A percentile compares a stretch with the other conserved stretches of the same genome.
Evolutionary conservation across 495 filamentous ascomycete genomes (phyloP).

Genomic region (Podospora fimiseda): DNA sequence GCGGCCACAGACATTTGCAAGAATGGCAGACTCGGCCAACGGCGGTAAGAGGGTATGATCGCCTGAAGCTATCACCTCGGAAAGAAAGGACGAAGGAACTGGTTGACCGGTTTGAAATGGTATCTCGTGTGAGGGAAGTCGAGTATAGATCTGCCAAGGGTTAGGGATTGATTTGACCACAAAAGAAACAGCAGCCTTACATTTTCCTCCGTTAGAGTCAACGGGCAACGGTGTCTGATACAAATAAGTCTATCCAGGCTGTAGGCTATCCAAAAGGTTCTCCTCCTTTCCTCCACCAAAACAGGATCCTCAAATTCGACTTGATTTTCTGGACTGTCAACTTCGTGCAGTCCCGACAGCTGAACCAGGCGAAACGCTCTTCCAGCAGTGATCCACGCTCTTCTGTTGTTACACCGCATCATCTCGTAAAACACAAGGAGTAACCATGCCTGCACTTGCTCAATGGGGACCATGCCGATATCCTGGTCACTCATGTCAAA

Average conservation of each 20-base stretch:
- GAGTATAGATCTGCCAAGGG: constrained; percentile 32
- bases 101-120: constrained; percentile 48
- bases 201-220: constrained; percentile 46
- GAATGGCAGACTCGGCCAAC: constrained; percentile 42
- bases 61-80: constrained; percentile 35
- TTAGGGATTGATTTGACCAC: constrained; percentile 3
- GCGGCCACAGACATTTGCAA: constrained; percentile 44
- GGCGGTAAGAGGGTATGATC: constrained; percentile 34
- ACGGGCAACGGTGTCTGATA: constrained; percentile 39
- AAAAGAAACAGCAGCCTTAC: too few relatives aligned
- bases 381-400: constrained; percentile 50
- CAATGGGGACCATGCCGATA: constrained; percentile 24
- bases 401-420: constrained; percentile 37
- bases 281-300: constrained; percentile 42
- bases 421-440: constrained; percentile 50
- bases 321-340: constrained; percentile 34
- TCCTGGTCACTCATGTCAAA: constrained; percentile 27
- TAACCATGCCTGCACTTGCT: constrained; percentile 51
- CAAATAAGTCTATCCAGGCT: constrained; percentile 48
- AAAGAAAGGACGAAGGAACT: constrained; percentile 36
- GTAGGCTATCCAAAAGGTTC: constrained; percentile 53
- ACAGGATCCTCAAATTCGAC: constrained; percentile 21
- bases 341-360: constrained; percentile 42
- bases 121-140: constrained; percentile 43
- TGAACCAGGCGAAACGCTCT: constrained; percentile 49